Conservation (phyloP, 768 basidiomycete genomes). For the Lactifluus echinatus region DNA sequence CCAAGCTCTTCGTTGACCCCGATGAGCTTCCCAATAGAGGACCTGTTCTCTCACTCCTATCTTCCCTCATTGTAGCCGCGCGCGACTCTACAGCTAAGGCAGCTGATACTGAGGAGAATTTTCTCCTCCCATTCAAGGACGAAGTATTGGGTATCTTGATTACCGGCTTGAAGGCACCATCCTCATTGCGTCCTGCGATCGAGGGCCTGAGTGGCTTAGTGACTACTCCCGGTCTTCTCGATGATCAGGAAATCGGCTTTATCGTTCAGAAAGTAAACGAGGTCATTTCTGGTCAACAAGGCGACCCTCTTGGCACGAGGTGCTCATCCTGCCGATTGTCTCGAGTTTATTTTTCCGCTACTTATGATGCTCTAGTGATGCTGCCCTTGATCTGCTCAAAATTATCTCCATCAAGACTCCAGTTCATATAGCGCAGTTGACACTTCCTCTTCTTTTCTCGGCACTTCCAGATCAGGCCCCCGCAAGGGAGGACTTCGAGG, state of each 20-base stretch:
- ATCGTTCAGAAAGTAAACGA: constrained; percentile 71
- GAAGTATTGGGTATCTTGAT: constrained; percentile 58
- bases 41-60: constrained; percentile 56
- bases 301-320: constrained; percentile 34
- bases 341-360: background rate
- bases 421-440: constrained; percentile 58
- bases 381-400: constrained; percentile 53
- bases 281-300: constrained; percentile 44
- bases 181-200: constrained; percentile 52
- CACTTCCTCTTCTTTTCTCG: constrained; percentile 72
- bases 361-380: constrained; percentile 36
- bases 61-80: constrained; percentile 52
- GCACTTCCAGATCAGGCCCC: constrained; percentile 66
- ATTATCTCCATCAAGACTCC: constrained; percentile 52
- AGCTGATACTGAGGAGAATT: background rate
- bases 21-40: constrained; percentile 60
- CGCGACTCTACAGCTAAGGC: constrained; percentile 33
- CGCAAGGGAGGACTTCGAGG: constrained; percentile 38
- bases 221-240: constrained; percentile 53
- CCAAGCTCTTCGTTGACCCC: constrained; percentile 63
- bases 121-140: constrained; percentile 61
- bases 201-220: constrained; percentile 57
- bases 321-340: constrained; percentile 27
- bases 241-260: constrained; percentile 68
- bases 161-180: constrained; percentile 44